Evolutionary conservation across 148 eudicot species (phyloP).

Genomic region (Diospyros lotus): DNA sequence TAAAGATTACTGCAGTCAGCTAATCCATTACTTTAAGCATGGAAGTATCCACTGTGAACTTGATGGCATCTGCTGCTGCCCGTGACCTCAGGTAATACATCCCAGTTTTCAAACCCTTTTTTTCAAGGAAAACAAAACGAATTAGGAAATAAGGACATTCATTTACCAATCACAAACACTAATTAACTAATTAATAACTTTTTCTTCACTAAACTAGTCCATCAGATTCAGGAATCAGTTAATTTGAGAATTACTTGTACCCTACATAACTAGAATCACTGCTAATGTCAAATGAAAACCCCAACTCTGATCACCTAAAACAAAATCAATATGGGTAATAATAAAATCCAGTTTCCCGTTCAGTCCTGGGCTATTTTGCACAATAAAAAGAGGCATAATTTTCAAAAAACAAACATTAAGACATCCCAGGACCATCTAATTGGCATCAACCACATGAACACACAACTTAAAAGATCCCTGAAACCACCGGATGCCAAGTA

Average conservation of each 20-base stretch:
- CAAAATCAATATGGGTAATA: not conserved
- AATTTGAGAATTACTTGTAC: not conserved
- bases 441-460: not conserved
- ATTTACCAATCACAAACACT: not conserved
- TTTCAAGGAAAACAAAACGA: not conserved
- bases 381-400: not conserved
- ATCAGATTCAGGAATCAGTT: not conserved
- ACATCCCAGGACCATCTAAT: not conserved
- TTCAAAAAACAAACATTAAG: not conserved
- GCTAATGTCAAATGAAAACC: not conserved
- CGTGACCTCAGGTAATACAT: slow-evolving; percentile 93
- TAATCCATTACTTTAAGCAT: slow-evolving; percentile 46
- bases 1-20: too few relatives aligned
- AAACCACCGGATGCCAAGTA: not conserved
- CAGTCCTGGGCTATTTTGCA: not conserved
- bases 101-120: slow-evolving; percentile 90
- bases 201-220: not conserved
- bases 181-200: not conserved
- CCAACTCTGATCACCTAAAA: not conserved
- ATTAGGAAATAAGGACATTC: slow-evolving; percentile 8
- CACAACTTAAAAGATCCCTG: not conserved
- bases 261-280: too few relatives aligned
- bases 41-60: slow-evolving; percentile 90
- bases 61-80: slow-evolving; percentile 97
- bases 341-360: not conserved